These are phyloP conservation scores for Phytophthora citrophthora DNA, from an alignment of 352 stramenopile species.

Conservation along the genomic window DNA sequence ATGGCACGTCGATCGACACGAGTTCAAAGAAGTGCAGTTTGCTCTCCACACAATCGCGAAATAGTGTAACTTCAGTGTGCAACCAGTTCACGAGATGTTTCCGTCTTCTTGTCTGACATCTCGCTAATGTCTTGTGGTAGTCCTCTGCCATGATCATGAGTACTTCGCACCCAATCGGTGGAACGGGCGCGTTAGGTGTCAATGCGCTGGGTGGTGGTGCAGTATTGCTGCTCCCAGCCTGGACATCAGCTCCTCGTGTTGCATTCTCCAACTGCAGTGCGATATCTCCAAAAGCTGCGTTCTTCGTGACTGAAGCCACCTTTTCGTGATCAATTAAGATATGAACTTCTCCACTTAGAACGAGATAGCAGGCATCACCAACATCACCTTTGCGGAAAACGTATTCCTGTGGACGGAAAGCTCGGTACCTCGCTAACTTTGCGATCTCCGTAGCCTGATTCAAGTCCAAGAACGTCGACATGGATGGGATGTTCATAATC, in stretches of 20 bases:
- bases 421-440: constrained; percentile 62
- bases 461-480: constrained; percentile 69
- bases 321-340: constrained; percentile 73
- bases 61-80: constrained; percentile 68
- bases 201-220: constrained; percentile 3
- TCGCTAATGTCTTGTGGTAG: constrained; percentile 74
- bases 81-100: constrained; percentile 77
- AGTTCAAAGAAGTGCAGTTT: constrained; percentile 84
- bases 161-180: constrained; percentile 53
- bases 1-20: constrained; percentile 71
- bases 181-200: constrained; percentile 1
- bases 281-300: constrained; percentile 73
- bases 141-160: constrained; percentile 74
- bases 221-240: constrained; percentile 27
- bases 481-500: constrained; percentile 81
- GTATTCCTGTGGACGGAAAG: constrained; percentile 55
- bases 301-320: constrained; percentile 59
- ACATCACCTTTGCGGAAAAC: constrained; percentile 71
- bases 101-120: constrained; percentile 64
- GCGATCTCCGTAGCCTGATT: constrained; percentile 75
- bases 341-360: constrained; percentile 67
- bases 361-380: constrained; percentile 72
- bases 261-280: constrained; percentile 75
- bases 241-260: constrained; percentile 70
- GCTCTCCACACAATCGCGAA: constrained; percentile 76